Percentiles rank a stretch among this genome's conserved stretches.
These are phyloP conservation scores for Schizophyllum commune DNA, from an alignment of 1,284 basidiomycete species.

Conservation along the genomic window DNA sequence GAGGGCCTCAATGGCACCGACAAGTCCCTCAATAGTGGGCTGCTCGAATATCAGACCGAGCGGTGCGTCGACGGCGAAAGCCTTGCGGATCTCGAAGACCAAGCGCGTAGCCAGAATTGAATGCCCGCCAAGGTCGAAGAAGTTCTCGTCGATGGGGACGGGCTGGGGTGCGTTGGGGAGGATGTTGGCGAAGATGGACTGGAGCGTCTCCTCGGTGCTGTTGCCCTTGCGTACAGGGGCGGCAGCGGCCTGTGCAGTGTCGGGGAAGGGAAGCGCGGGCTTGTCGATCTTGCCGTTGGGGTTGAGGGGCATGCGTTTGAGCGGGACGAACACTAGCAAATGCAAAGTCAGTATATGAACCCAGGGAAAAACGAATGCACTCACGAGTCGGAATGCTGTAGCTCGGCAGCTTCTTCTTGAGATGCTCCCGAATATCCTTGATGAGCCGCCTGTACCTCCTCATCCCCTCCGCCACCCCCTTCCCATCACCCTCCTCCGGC, in stretches of 20 bases:
- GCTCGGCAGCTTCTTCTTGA: conserved; percentile 95
- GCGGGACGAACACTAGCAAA: conserved; percentile 81
- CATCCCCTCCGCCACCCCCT: conserved; percentile 63
- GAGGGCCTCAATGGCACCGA: conserved; percentile 71
- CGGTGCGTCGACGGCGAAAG: conserved; percentile 88
- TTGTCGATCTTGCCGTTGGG: conserved; percentile 99
- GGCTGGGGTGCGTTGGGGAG: conserved; percentile 76
- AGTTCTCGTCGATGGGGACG: conserved; percentile 88
- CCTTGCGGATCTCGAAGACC: conserved; percentile 94
- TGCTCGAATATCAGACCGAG: conserved; percentile 90
- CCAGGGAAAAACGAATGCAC: conserved; percentile 20
- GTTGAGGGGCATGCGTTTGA: conserved; percentile 94
- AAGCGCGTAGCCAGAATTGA: conserved; percentile 96
- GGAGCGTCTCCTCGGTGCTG: conserved; percentile 77
- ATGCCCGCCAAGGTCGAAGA: conserved; percentile 98
- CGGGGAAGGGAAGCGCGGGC: conserved; percentile 96
- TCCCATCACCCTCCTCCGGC: conserved; percentile 56
- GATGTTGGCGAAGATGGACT: conserved; percentile 77
- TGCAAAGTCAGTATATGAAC: conserved; percentile 5
- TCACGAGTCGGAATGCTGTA: conserved; percentile 85
- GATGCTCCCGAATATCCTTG: conserved; percentile 89
- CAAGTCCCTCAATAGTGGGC: conserved; percentile 83
- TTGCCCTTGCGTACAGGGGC: conserved; percentile 34
- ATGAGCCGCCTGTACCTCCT: conserved; percentile 83
- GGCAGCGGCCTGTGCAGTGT: conserved; percentile 72